Base-by-base conservation (phyloP, 441 rosid genomes). In the Mallotus japonicus region DNA sequence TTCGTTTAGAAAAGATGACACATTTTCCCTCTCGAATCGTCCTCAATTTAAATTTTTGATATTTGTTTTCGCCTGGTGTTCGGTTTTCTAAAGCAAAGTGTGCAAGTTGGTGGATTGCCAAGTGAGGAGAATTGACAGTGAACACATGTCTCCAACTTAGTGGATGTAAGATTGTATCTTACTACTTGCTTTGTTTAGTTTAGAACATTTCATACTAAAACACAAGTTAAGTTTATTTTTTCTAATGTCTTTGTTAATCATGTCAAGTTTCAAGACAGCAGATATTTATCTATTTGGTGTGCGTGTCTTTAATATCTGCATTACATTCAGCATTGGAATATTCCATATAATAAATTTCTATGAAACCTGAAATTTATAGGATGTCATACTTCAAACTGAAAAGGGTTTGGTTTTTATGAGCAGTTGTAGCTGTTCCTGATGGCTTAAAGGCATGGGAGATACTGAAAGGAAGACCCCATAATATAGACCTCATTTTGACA, bases 361-460 rank as follows among this genome's bases (percentile, higher is more conserved):
- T 13, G 28, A n/a, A 71, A 51, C 14, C 16, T 14, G 37, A 62
- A 51, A 34, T 62, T 50, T 9, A 22, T 37, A 10, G 42, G 22
- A 63, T 40, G 34, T 12, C 47, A 13, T 47, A 28, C 37, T 57
- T 11, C 22, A 62, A 15, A 67, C 66, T 62, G 37, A 76, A 11
- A 51, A 42, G 22, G 11, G 61, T 47, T 54, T 56, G 16, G 1
- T 69, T 60, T 10, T 51, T 62, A 62, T 64, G 53, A 58, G 78
- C 88, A 95, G 99, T 95, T 80, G 84, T 78, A 46, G 86, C 95
- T 42, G 93, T 89, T 47, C 61, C 97, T 44, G 95, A 95, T 84
- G 99, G 99, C 57, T 81, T 95, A 64, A 88, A 88, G 79, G 99
- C 98, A 22, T 95, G 99, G 99, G 94, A 91, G 85, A 80, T 89